Evolutionary conservation across 805 yeast species (phyloP), one percentile per base, ranked within the genome.

Genomic region (Lachancea waltii): DNA sequence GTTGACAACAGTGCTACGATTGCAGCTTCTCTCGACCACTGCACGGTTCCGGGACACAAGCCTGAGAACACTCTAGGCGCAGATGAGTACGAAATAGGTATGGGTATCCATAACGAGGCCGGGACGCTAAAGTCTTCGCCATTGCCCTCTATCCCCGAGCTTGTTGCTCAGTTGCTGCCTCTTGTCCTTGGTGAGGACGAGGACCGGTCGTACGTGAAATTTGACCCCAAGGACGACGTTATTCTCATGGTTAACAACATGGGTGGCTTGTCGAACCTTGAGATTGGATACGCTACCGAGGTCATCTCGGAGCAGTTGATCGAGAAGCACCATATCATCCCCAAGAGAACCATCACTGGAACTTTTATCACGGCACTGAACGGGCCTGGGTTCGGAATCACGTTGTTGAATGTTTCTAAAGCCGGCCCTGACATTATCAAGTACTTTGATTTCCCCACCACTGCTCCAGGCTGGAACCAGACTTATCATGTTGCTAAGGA

Each of bases 31-130:
- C 68, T 86, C 45, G 94, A 82, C 50, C 85, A 87, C 49, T 83
- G 87, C 31, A 73, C 81, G 15, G 87, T 86, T 21, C 95, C 95
- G 5, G 92, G 92, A 3, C 73, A 79, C 49, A 71, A 67, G 36
- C 67, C 66, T 35, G 77, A 69, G 47, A 63, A 66, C 18, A 47
- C 57, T 38, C 68, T 83, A 40, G 70, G 64, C 13, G 68, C 62
- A 8, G 66, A 77, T 45, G 83, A 81, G 56, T 79, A 80, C 45
- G 95, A 86, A 58, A 70, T 86, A 42, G 95, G 95, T 10, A 78
- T 86, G 75, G 95, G 95, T 21, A 86, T 86, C 43, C 95, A 85
- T 61, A 85, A 85, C 51, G 95, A 85, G 59, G 85, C 95, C 1
- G 95, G 95, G 35, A 74, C 76, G 44, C 68, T 70, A 50, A 50